A percentile compares a stretch with the other conserved stretches of the same genome.
phyloP scores from a whole-genome alignment of 768 basidiomycete genomes.

The Jaapia argillacea region DNA sequence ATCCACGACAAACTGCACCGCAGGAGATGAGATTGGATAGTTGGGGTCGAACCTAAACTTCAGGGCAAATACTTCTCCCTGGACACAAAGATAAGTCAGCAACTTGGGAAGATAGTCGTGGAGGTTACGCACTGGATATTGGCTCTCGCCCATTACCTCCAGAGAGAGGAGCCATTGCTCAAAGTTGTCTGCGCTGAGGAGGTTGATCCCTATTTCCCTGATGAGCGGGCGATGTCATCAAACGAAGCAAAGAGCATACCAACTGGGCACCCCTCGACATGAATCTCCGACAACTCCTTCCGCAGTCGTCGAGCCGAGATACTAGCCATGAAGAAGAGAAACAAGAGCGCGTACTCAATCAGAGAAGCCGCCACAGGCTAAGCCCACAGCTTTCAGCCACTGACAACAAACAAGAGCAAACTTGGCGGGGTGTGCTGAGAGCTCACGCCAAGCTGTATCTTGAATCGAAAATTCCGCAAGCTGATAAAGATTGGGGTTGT shows the following conservation, averaged over 20 bases:
- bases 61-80: slow-evolving; percentile 72
- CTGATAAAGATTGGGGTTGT: background rate
- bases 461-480: background rate
- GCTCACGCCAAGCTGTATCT: no score
- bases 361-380: no score
- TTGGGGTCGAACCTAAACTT: slow-evolving; percentile 74
- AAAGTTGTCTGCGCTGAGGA: slow-evolving; percentile 71
- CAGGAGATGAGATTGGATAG: slow-evolving; percentile 84
- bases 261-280: slow-evolving; percentile 6
- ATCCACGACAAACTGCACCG: slow-evolving; percentile 75
- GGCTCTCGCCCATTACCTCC: slow-evolving; percentile 75
- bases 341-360: no score
- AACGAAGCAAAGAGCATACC: slow-evolving; percentile 1
- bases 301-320: slow-evolving; percentile 4
- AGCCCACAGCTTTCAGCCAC: no score
- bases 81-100: background rate
- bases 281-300: slow-evolving; percentile 13
- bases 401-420: no score
- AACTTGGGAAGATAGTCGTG: background rate
- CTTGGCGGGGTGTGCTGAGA: no score
- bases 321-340: slow-evolving; percentile 1
- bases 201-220: slow-evolving; percentile 47
- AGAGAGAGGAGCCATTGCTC: slow-evolving; percentile 70
- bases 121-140: slow-evolving; percentile 49
- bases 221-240: background rate